phyloP scores from a whole-genome alignment of 108 stramenopile species.

The Skeletonema tropicum region DNA sequence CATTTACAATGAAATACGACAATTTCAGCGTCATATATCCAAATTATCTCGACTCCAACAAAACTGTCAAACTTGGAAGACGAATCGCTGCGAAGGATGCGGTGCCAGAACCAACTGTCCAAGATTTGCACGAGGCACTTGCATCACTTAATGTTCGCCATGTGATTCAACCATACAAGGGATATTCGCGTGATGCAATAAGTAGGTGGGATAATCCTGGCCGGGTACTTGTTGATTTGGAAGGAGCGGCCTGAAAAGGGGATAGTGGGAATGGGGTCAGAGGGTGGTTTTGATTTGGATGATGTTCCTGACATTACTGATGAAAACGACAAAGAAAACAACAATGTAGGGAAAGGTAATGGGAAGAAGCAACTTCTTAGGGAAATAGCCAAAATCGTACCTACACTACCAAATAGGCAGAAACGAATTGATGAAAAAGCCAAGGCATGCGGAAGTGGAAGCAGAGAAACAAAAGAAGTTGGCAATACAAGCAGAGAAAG shows the following conservation, averaged over 20 bases:
- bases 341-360: constrained; percentile 7
- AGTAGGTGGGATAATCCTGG: constrained; percentile 88
- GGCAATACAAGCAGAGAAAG: constrained; percentile 12
- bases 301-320: constrained; percentile 42
- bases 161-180: constrained; percentile 87
- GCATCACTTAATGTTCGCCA: constrained; percentile 71
- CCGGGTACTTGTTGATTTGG: constrained; percentile 53
- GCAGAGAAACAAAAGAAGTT: constrained; percentile 22
- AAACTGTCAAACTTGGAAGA: constrained; percentile 71
- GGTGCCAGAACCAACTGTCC: constrained; percentile 68
- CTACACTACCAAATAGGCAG: constrained; percentile 53
- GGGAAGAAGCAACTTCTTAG: constrained; percentile 56
- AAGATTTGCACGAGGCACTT: constrained; percentile 76
- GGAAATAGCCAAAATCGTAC: constrained; percentile 61
- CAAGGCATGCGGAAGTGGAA: constrained; percentile 10
- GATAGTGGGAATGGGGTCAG: constrained; percentile 27
- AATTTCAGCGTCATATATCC: constrained; percentile 73
- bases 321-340: constrained; percentile 16
- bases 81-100: constrained; percentile 68
- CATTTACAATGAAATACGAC: constrained; percentile 68
- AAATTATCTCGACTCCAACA: constrained; percentile 81
- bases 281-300: constrained; percentile 47
- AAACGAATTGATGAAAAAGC: constrained; percentile 46
- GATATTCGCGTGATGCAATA: constrained; percentile 74
- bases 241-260: constrained; percentile 26